A percentile compares a stretch with the other conserved stretches of the same genome.
Evolutionary conservation across 129 eudicot genomes (phyloP).

Genomic region (Saposhnikovia divaricata): DNA sequence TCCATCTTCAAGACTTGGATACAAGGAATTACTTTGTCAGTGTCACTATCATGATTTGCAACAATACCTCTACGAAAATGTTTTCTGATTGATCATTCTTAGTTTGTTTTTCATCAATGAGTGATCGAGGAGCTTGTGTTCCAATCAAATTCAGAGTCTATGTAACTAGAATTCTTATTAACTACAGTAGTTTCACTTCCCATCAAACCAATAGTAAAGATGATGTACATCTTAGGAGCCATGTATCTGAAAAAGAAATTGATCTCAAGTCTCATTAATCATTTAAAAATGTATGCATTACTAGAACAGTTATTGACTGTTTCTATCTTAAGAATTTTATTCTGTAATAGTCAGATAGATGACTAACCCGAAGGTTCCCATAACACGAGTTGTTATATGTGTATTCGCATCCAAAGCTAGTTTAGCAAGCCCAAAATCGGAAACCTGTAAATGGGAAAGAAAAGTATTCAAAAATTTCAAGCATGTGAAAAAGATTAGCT

Average conservation of each 20-base stretch:
- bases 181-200: conserved; percentile 15
- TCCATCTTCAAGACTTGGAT: conserved; percentile 27
- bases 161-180: neutral
- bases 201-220: neutral
- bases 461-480: too few relatives aligned
- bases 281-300: neutral
- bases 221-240: too few relatives aligned
- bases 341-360: neutral
- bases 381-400: conserved; percentile 71
- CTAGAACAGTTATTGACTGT: neutral
- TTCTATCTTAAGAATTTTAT: neutral
- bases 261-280: too few relatives aligned
- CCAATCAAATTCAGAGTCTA: neutral
- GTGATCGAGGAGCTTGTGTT: conserved; percentile 9
- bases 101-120: conserved; percentile 19
- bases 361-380: conserved; percentile 77
- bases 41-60: conserved; percentile 9
- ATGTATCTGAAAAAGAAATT: too few relatives aligned
- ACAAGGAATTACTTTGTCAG: conserved; percentile 13
- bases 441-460: too few relatives aligned
- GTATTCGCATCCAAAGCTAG: too few relatives aligned
- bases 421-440: too few relatives aligned
- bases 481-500: too few relatives aligned
- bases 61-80: conserved; percentile 11
- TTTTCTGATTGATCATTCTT: conserved; percentile 14